phyloP scores from a whole-genome alignment of 2,329 filamentous ascomycete species.

The Chrysoporthe puriensis region DNA sequence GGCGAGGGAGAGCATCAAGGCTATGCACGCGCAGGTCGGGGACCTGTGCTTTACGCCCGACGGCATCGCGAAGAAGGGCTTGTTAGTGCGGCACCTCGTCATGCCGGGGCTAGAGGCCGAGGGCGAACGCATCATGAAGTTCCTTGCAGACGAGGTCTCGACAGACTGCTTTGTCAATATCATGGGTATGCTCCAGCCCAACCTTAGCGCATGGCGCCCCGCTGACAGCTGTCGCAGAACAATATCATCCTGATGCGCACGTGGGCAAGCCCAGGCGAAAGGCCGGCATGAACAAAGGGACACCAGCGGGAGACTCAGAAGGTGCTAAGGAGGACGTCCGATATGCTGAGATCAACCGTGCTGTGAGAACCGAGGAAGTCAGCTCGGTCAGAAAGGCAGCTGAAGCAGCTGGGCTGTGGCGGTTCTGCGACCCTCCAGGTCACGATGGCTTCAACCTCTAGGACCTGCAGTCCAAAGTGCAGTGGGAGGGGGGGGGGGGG shows the following conservation, averaged over 20 bases:
- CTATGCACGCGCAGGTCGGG: constrained; percentile 81
- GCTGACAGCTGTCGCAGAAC: constrained; percentile 52
- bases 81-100: constrained; percentile 78
- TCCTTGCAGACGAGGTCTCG: constrained; percentile 74
- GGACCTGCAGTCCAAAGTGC: constrained; percentile 19
- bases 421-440: constrained; percentile 69
- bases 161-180: constrained; percentile 80
- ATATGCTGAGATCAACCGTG: constrained; percentile 80
- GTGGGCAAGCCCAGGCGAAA: constrained; percentile 68
- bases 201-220: not conserved
- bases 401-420: constrained; percentile 73
- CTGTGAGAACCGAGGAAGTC: constrained; percentile 67
- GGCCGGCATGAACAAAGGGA: constrained; percentile 38
- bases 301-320: constrained; percentile 35
- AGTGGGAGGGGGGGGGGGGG: not conserved
- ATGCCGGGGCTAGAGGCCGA: constrained; percentile 83
- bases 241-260: constrained; percentile 80
- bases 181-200: constrained; percentile 53
- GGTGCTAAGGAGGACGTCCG: constrained; percentile 52
- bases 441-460: constrained; percentile 57
- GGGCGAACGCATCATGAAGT: constrained; percentile 73
- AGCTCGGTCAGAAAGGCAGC: constrained; percentile 69
- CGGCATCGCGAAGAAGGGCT: constrained; percentile 76
- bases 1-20: constrained; percentile 76
- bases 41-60: constrained; percentile 82